Percentiles rank a stretch among this genome's conserved stretches.
phyloP scores from a whole-genome alignment of 192 early-diverging fungal species.

The Coemansia javaensis region DNA sequence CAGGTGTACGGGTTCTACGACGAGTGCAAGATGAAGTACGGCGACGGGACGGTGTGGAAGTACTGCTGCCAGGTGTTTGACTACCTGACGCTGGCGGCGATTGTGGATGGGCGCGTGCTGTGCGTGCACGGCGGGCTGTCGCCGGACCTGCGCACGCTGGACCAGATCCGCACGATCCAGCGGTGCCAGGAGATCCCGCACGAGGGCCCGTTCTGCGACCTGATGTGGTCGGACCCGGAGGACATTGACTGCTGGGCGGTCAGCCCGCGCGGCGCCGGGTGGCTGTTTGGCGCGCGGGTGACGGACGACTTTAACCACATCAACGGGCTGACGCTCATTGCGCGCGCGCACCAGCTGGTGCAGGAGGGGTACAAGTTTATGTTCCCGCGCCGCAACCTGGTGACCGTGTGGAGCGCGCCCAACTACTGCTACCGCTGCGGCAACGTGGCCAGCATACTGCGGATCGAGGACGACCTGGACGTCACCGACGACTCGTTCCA shows the following conservation, averaged over 20 bases:
- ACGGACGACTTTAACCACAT: conserved; percentile 97
- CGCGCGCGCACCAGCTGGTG: conserved; percentile 97
- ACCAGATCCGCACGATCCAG: conserved; percentile 93
- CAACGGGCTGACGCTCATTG: conserved; percentile 84
- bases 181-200: conserved; percentile 69
- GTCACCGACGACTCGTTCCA: conserved; percentile 85
- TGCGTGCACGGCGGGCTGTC: conserved; percentile 95
- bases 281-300: conserved; percentile 96
- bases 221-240: conserved; percentile 51
- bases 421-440: conserved; percentile 99
- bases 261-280: conserved; percentile 93
- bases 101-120: conserved; percentile 86
- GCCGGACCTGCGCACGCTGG: conserved; percentile 87
- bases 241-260: conserved; percentile 90
- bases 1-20: conserved; percentile 97
- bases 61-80: conserved; percentile 97
- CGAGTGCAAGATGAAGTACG: conserved; percentile 88
- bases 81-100: conserved; percentile 82
- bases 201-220: conserved; percentile 48
- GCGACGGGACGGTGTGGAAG: conserved; percentile 80
- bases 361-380: conserved; percentile 89
- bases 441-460: conserved; percentile 87
- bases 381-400: conserved; percentile 74
- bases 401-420: conserved; percentile 96
- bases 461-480: conserved; percentile 62